Base-by-base conservation (phyloP, 2,329 filamentous ascomycete species). In the Didymella sp. region DNA sequence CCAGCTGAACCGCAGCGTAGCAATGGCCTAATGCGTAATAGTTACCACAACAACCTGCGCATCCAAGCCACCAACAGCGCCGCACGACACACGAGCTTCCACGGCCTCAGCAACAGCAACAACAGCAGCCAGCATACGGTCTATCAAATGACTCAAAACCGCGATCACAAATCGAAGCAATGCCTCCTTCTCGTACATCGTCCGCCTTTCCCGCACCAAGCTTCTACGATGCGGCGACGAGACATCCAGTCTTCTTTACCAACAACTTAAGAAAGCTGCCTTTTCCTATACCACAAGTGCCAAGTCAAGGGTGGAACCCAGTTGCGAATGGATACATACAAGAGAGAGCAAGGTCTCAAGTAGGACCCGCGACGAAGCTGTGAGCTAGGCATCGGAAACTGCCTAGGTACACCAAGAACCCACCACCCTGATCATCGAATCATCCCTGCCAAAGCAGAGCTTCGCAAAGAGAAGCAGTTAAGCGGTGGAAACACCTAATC, bases 241-340 rank as follows among this genome's bases (percentile, higher is more conserved):
- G 85, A 24, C 90, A 93, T 63, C 90, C 90, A 0, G 89, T 91
- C 1, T 93, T 93, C 77, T 92, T 92, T 77, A 89, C 89, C 0
- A 79, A 85, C 27, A 81, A 81, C 48, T 76, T 91, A 47, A 83
- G 83, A 56, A 84, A 82, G 65, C 80, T 83, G 2, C 83, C 86
- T 5, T 78, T 81, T 21, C 70, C 77, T 0, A 65, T 80, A 56
- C 76, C 75, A 12, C 61, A 73, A 15, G 59, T 66, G 28, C 66
- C 70, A 12, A 73, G 73, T 40, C 70, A 73, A 21, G 73, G 70
- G 1, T 73, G 74, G 59, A 80, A 67, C 63, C 80, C 80, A 4
- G 79, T 77, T 2, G 79, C 79, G 9, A 77, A 73, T 25, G 80
- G 80, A 1, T 82, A 82, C 50, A 64, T 76, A 25, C 54, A 67